Evolutionary conservation across 202 grass and related monocot species (phyloP).

Genomic region (Bolboschoenoplectus hybrid): DNA sequence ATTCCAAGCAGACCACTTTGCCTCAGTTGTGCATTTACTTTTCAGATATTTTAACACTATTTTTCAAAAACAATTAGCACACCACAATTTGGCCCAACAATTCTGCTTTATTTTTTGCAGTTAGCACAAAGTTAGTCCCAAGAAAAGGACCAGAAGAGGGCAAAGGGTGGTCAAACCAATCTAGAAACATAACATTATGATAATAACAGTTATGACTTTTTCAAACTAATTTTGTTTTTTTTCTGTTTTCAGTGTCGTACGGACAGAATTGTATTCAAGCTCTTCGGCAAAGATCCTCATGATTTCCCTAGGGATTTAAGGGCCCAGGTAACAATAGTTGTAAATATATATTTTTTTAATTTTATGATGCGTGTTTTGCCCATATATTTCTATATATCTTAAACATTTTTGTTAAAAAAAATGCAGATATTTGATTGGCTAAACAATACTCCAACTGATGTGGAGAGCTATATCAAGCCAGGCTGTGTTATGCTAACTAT

Average conservation of each 20-base stretch:
- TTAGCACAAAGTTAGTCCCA: neutral
- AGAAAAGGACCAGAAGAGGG: constrained; percentile 6
- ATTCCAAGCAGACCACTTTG: neutral
- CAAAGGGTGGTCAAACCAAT: neutral
- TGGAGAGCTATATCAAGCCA: constrained; percentile 94
- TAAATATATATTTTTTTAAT: constrained; percentile 35
- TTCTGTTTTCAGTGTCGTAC: constrained; percentile 74
- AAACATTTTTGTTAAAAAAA: constrained; percentile 24
- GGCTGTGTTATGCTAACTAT: constrained; percentile 92
- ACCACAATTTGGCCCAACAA: neutral
- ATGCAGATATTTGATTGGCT: constrained; percentile 93
- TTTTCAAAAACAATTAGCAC: constrained; percentile 21
- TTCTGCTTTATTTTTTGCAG: neutral
- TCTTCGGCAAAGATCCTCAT: constrained; percentile 92
- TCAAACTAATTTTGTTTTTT: neutral
- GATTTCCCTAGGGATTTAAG: constrained; percentile 85
- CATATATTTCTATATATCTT: constrained; percentile 31
- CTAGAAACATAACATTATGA: neutral
- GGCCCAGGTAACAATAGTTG: constrained; percentile 61
- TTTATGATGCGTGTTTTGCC: constrained; percentile 24
- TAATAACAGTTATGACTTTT: neutral
- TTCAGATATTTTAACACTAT: neutral
- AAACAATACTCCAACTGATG: constrained; percentile 87
- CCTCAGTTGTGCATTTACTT: neutral
- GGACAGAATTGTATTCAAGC: constrained; percentile 96